Base-by-base conservation (phyloP, 2,329 filamentous ascomycete species). In the Xylaria sp. region DNA sequence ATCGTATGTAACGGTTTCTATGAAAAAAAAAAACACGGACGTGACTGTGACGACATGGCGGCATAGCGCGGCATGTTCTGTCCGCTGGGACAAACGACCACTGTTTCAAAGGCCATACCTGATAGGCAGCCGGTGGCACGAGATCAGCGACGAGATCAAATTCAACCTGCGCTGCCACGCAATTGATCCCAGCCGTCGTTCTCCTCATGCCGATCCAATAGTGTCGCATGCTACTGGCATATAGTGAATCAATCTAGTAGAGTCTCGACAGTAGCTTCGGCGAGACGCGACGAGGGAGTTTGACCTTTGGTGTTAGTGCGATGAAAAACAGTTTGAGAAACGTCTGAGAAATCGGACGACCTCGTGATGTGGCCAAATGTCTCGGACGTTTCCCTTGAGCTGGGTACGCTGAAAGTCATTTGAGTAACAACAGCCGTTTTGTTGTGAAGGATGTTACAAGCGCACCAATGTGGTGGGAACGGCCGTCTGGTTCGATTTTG, bases 321-420 rank as follows among this genome's bases (percentile, higher is more conserved):
- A 65, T 68, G 51, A 42, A 40, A 57, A 44, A 46, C 57, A 58
- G 66, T 65, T 68, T 68, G 63, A 71, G 60, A 69, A 67, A 61
- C 60, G 70, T 65, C 70, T 69, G 70, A 73, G 58, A 69, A 48
- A 63, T 60, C 33, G 48, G 68, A 68, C 40, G 66, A 68, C 59
- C 66, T 68, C 62, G 59, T 68, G 57, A 63, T 60, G 59, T 58
- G 49, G 28, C 59, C 61, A 10, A 23, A 49, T 72, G 71, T 71
- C 66, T 71, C 69, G 69, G 71, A 44, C 65, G 31, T 69, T 66
- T 69, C 61, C 36, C 36, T 56, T 53, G 42, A 40, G 59, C 53
- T 67, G 72, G 71, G 72, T 71, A 63, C 15, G n/a, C n/a, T 15
- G 31, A 20, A 4, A 5, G 15, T 57, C 4, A 20, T 23, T 23